These are phyloP conservation scores for Botrytis galanthina DNA, from an alignment of 2,329 filamentous ascomycete genomes.

Conservation along the genomic window DNA sequence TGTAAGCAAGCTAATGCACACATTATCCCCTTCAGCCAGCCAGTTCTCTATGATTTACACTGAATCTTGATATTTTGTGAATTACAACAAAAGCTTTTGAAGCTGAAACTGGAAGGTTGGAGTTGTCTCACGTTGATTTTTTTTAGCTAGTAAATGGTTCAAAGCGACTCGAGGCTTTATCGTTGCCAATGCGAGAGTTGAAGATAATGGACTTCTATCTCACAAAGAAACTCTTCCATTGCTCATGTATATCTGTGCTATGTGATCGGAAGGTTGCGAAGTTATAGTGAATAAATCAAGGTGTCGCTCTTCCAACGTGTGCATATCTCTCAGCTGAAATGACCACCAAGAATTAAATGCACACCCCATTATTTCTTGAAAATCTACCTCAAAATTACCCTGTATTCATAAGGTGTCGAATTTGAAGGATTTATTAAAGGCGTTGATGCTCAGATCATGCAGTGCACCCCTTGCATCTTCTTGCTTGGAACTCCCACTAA, in stretches of 20 bases:
- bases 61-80: too few species aligned
- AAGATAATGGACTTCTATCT: too few species aligned
- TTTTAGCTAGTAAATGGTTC: too few species aligned
- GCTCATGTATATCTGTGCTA: neutral
- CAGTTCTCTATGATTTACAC: neutral
- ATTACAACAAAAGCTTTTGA: too few species aligned
- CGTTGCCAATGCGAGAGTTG: neutral
- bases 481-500: neutral
- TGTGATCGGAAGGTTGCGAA: too few species aligned
- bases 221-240: too few species aligned
- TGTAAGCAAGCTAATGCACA: neutral
- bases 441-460: neutral
- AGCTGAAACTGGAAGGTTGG: neutral
- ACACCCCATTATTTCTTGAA: neutral
- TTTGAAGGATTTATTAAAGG: neutral
- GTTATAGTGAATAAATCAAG: neutral
- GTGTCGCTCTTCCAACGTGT: neutral
- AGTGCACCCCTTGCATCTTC: neutral
- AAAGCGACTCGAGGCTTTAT: neutral
- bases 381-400: neutral
- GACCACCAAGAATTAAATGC: neutral
- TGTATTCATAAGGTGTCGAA: neutral
- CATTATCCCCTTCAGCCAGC: neutral
- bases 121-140: too few species aligned
- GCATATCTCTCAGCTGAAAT: neutral